Conservation (phyloP, 345 rosid genomes). For the Brassica carinata region DNA sequence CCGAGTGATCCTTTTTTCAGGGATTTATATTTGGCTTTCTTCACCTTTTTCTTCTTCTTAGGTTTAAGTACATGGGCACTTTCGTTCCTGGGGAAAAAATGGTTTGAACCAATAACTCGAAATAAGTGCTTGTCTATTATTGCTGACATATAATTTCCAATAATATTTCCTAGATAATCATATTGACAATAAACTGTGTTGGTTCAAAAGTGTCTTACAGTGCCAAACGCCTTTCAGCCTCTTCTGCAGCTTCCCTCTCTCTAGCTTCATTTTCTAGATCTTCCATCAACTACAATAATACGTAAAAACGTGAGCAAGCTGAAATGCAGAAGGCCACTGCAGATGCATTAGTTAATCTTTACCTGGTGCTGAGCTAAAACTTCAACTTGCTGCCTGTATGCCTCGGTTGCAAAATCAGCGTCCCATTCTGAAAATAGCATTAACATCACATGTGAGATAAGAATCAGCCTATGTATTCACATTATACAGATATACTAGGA, state of each 20-base stretch:
- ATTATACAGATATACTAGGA: conserved; percentile 12
- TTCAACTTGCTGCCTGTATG: conserved; percentile 97
- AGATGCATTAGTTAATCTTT: conserved; percentile 34
- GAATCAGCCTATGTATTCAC: conserved; percentile 6
- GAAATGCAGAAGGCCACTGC: conserved; percentile 11
- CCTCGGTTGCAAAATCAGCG: conserved; percentile 99
- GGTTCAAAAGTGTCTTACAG: conserved; percentile 61
- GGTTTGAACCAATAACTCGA: conserved; percentile 3
- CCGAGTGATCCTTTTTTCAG: conserved; percentile 80
- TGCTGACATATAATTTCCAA: conserved; percentile 14
- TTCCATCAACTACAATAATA: conserved; percentile 78
- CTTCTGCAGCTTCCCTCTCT: conserved; percentile 69
- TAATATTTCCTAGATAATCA: conserved; percentile 20
- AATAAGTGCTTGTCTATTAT: not conserved
- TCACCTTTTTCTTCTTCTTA: conserved; percentile 84
- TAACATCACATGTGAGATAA: conserved; percentile 28
- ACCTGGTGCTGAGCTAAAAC: conserved; percentile 95
- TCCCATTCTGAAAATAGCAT: conserved; percentile 76
- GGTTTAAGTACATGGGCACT: conserved; percentile 52
- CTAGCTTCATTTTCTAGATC: conserved; percentile 91
- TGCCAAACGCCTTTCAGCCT: conserved; percentile 46
- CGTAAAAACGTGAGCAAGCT: conserved; percentile 17
- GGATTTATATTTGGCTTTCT: conserved; percentile 92
- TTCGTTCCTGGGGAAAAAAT: conserved; percentile 57
- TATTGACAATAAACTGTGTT: conserved; percentile 16